Percentiles rank a stretch among this genome's conserved stretches.
Conservation (phyloP, 345 rosid species). For the Nasturtium officinale region DNA sequence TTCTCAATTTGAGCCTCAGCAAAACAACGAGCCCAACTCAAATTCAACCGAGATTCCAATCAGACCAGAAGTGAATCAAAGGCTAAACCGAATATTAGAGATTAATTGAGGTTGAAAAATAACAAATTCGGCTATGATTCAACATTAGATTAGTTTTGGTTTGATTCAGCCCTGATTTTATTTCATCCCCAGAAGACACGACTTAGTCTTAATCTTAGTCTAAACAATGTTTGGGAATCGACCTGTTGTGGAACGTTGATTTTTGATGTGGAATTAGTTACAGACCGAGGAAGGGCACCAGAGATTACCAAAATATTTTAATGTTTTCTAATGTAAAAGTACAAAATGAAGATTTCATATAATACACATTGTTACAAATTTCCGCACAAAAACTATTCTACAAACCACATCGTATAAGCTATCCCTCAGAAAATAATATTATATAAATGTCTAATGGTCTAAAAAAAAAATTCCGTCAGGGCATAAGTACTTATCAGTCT, state of each 20-base stretch:
- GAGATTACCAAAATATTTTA: background rate
- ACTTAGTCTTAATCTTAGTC: background rate
- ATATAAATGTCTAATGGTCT: conserved; percentile 7
- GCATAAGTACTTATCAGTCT: background rate
- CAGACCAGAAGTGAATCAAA: background rate
- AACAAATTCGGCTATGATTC: background rate
- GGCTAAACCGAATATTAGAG: background rate
- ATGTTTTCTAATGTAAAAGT: background rate
- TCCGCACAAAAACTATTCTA: background rate
- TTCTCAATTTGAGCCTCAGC: background rate
- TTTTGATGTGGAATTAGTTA: background rate
- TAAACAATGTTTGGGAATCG: background rate
- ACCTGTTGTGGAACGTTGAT: background rate
- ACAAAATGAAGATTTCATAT: background rate
- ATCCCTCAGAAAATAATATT: background rate
- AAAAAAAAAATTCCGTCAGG: background rate
- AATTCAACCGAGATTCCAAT: background rate
- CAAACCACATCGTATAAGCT: background rate
- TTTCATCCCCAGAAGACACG: background rate
- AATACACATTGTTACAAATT: conserved; percentile 1
- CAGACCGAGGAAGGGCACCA: background rate
- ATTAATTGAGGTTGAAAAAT: background rate
- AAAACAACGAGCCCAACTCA: background rate
- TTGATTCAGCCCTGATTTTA: background rate
- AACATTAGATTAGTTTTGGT: background rate